phyloP scores from a whole-genome alignment of 352 stramenopile species.

The Thalassiosira exigua region DNA sequence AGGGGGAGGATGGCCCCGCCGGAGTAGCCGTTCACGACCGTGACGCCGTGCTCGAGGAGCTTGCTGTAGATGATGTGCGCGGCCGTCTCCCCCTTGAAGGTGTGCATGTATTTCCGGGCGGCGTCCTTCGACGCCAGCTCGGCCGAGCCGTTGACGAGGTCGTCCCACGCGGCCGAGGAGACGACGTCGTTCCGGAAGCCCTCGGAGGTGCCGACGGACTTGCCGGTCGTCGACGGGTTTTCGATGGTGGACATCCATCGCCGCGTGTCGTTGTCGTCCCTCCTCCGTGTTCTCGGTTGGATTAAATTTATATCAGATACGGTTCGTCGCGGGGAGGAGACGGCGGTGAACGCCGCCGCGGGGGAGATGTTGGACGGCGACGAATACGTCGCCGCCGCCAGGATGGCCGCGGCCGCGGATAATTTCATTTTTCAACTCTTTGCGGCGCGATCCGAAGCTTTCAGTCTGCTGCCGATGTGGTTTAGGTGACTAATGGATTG shows the following conservation, averaged over 20 bases:
- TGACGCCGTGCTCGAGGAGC: conserved; percentile 89
- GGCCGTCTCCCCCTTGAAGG: conserved; percentile 89
- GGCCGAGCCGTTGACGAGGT: conserved; percentile 44
- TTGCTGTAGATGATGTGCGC: conserved; percentile 94
- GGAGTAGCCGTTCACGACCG: conserved; percentile 93
- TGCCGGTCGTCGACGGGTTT: conserved; percentile 43
- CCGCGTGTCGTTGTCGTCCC: background rate
- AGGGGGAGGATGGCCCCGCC: conserved; percentile 93
- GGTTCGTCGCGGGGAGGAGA: conserved; percentile 19
- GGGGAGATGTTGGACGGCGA: no score
- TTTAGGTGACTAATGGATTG: background rate
- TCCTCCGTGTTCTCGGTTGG: background rate
- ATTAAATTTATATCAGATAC: conserved; percentile 3
- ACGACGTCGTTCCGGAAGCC: conserved; percentile 47
- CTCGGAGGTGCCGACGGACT: conserved; percentile 42
- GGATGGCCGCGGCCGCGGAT: conserved; percentile 42
- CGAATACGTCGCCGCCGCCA: conserved; percentile 35
- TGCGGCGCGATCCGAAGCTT: no score
- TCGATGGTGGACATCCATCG: conserved; percentile 49
- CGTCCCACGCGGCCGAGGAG: conserved; percentile 15
- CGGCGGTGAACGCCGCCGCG: conserved; percentile 16
- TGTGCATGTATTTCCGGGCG: conserved; percentile 51
- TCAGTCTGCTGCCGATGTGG: no score
- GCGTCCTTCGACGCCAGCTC: conserved; percentile 29
- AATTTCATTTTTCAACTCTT: conserved; percentile 62